Percentiles rank a stretch among this genome's conserved stretches.
phyloP scores from a whole-genome alignment of 2,329 filamentous ascomycete species.

The Emydomyces testavorans region DNA sequence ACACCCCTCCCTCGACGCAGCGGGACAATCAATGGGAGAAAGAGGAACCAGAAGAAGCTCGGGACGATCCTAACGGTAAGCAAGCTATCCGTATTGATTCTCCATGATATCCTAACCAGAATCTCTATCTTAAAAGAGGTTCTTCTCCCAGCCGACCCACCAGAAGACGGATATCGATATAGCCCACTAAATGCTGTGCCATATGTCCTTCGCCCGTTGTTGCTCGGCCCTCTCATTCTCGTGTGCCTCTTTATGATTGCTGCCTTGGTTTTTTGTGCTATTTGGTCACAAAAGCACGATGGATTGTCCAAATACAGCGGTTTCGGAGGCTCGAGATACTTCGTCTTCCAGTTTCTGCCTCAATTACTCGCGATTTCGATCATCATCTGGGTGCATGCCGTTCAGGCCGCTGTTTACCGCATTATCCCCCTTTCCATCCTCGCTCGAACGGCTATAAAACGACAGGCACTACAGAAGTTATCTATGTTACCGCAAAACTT shows the following conservation, averaged over 20 bases:
- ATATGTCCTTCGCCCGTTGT: slow-evolving; percentile 54
- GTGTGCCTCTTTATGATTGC: slow-evolving; percentile 59
- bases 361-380: slow-evolving; percentile 61
- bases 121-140: no score
- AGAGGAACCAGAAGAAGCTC: slow-evolving; percentile 6
- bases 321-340: slow-evolving; percentile 65
- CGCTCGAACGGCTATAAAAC: slow-evolving; percentile 46
- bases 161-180: slow-evolving; percentile 34
- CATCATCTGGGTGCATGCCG: slow-evolving; percentile 63
- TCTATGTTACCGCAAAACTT: slow-evolving; percentile 50
- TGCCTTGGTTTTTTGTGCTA: slow-evolving; percentile 59
- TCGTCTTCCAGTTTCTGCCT: slow-evolving; percentile 75
- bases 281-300: slow-evolving; percentile 51
- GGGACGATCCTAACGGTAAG: slow-evolving; percentile 2
- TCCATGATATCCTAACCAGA: no score
- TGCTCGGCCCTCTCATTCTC: slow-evolving; percentile 49
- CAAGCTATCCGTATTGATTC: no score
- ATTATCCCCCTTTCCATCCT: slow-evolving; percentile 69
- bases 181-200: slow-evolving; percentile 59
- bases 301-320: slow-evolving; percentile 58
- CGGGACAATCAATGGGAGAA: slow-evolving; percentile 25
- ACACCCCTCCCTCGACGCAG: slow-evolving; percentile 25
- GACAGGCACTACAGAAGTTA: slow-evolving; percentile 53
- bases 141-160: slow-evolving; percentile 39
- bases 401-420: slow-evolving; percentile 63